Base-by-base conservation (phyloP, 768 basidiomycete genomes). In the Astraeus odoratus region DNA sequence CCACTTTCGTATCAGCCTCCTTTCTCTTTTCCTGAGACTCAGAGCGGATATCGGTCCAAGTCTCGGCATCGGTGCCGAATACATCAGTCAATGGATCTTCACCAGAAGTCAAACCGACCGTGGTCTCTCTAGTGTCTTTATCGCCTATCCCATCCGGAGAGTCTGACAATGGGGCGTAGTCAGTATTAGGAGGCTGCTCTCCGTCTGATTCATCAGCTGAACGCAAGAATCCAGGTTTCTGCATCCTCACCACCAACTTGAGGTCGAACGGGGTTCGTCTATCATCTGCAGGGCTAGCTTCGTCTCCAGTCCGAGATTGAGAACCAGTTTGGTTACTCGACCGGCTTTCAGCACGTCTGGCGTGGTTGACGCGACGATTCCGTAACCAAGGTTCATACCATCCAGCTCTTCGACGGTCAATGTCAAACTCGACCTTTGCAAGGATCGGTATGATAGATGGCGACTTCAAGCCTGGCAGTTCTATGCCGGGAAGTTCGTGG, bases 341-440 rank as follows among this genome's bases (percentile, higher is more conserved):
- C 35, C 66, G 56, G 50, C 73, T 76, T 51, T 72, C 75, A 27
- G 69, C 57, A 20, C 85, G 69, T 59, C 78, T 84, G n/a, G 72
- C 72, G 47, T 77, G 74, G 47, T 80, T 80, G 38, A 70, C 66
- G 47, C 72, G 72, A 46, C 86, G 67, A 55, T 80, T 86, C 46
- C 80, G 73, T 22, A 81, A 48, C 88, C 89, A 95, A 7, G 81
- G 80, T n/a, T 82, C 82, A 51, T 83, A 93, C 93, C 93, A 96
- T 3, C 68, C 67, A 2, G 91, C 93, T 51, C 74, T 82, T 42
- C 77, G 70, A 30, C 72, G 71, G 63, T 96, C 94, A 54, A 98
- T 83, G 60, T 96, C 91, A 55, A 98, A 96, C 61, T 97, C 93
- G 10, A 98, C 80, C 63, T 94, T 94, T 39, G 92, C 94, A 23